phyloP scores from a whole-genome alignment of 208 protist genomes.

The Wallacemonas sp. region DNA sequence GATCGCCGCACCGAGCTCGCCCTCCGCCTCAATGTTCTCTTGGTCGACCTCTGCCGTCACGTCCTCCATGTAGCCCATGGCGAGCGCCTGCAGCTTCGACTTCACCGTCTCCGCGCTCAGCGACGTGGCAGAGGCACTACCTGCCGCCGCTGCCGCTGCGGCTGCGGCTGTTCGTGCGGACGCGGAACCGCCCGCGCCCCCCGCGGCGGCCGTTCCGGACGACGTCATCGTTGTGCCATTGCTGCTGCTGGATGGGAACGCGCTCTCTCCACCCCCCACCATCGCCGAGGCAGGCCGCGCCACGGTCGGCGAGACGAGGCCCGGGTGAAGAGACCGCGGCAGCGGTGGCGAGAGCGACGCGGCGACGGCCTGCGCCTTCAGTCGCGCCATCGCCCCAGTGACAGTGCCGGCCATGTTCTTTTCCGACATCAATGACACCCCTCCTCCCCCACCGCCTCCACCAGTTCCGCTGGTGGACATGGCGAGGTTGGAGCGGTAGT shows the following conservation, averaged over 20 bases:
- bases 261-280: neutral
- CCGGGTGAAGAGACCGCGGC: slow-evolving; percentile 1
- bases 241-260: slow-evolving; percentile 10
- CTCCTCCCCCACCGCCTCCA: too few relatives aligned
- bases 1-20: slow-evolving; percentile 1
- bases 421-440: neutral
- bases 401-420: neutral
- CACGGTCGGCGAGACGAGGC: slow-evolving; percentile 1
- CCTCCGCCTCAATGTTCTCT: slow-evolving; percentile 8
- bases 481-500: too few relatives aligned
- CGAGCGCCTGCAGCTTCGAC: slow-evolving; percentile 14
- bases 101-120: slow-evolving; percentile 9
- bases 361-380: slow-evolving; percentile 12
- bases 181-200: slow-evolving; percentile 6
- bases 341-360: slow-evolving; percentile 4
- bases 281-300: neutral
- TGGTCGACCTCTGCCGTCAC: slow-evolving; percentile 15
- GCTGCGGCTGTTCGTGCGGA: neutral
- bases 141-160: too few relatives aligned
- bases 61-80: slow-evolving; percentile 1
- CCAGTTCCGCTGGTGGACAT: too few relatives aligned
- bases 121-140: neutral
- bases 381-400: neutral
- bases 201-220: neutral
- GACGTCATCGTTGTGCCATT: neutral